A percentile compares a stretch with the other conserved stretches of the same genome.
Evolutionary conservation across 176 grass and related monocot genomes (phyloP).

Genomic region (Saccharum spontaneum): DNA sequence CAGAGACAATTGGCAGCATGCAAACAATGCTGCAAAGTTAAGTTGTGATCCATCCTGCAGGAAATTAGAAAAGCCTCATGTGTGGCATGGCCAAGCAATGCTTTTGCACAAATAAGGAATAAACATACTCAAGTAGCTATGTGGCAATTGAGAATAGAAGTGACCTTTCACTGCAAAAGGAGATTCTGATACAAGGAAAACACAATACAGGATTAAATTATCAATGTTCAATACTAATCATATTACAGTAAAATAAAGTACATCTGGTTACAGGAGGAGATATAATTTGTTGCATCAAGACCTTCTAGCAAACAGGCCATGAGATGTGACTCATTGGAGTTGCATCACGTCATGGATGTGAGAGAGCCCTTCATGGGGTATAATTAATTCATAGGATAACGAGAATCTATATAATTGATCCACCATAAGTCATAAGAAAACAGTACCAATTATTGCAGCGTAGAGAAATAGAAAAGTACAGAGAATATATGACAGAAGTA

Average conservation of each 20-base stretch:
- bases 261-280: not conserved
- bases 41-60: not conserved
- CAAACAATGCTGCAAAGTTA: not conserved
- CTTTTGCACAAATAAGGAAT: not conserved
- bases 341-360: not conserved
- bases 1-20: constrained; percentile 25
- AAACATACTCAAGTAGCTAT: not conserved
- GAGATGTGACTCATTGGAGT: not conserved
- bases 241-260: not conserved
- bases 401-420: constrained; percentile 1
- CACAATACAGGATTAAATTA: not conserved
- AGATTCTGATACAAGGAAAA: not conserved
- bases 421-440: not conserved
- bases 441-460: not conserved
- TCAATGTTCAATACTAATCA: no score
- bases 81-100: not conserved
- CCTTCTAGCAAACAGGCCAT: not conserved
- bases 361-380: not conserved
- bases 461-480: not conserved
- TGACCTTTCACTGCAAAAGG: not conserved
- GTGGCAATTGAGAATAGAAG: not conserved
- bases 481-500: not conserved
- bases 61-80: constrained; percentile 4
- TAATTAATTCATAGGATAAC: constrained; percentile 11
- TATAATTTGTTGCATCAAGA: not conserved